A percentile compares a stretch with the other conserved stretches of the same genome.
Evolutionary conservation across 1,284 basidiomycete species (phyloP).

Genomic region (Cryptococcus wingfieldii): DNA sequence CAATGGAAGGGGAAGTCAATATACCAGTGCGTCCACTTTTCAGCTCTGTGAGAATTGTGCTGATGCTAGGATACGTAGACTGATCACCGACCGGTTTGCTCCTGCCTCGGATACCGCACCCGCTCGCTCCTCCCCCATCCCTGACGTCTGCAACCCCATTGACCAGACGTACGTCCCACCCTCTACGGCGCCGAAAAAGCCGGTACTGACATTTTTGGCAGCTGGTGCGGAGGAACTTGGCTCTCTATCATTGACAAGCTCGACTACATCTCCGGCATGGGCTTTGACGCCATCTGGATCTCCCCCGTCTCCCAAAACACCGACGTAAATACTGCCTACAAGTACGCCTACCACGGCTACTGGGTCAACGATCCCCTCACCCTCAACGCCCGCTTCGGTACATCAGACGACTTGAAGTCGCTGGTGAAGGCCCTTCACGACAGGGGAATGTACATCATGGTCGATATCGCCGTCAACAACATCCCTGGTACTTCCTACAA

Average conservation of each 20-base stretch:
- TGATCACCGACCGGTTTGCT: constrained; percentile 73
- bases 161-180: constrained; percentile 23
- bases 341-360: constrained; percentile 47
- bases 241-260: constrained; percentile 66
- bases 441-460: constrained; percentile 71
- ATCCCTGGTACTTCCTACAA: constrained; percentile 54
- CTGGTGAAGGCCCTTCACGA: constrained; percentile 62
- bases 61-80: constrained; percentile 44
- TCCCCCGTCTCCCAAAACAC: constrained; percentile 55
- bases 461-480: constrained; percentile 72
- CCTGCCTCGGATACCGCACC: constrained; percentile 55
- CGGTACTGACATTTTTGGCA: constrained; percentile 40
- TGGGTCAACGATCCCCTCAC: constrained; percentile 58
- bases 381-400: constrained; percentile 66
- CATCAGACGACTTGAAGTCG: constrained; percentile 62
- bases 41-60: background rate
- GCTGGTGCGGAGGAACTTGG: constrained; percentile 75
- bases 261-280: constrained; percentile 71
- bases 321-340: constrained; percentile 61
- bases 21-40: constrained; percentile 40
- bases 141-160: constrained; percentile 26
- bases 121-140: constrained; percentile 46
- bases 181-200: background rate
- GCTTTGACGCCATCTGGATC: constrained; percentile 66
- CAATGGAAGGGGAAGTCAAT: constrained; percentile 47